phyloP scores from a whole-genome alignment of 225 moss, liverwort and hornwort species.

The Marchantia polymorpha region DNA sequence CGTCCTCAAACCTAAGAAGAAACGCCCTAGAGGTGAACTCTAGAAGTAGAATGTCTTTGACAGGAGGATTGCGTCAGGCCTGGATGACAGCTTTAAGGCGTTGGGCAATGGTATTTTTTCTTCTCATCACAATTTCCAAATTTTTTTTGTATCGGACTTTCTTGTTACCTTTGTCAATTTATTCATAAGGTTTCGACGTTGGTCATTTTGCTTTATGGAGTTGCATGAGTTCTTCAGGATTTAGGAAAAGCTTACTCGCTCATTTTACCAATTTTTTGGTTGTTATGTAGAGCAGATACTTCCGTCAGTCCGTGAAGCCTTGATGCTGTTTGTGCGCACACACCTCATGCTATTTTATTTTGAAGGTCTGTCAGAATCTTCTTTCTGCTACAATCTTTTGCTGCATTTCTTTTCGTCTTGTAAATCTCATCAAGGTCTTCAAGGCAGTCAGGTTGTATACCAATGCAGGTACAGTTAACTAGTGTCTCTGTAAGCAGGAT shows the following conservation, averaged over 20 bases:
- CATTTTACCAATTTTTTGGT: neutral
- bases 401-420: neutral
- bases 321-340: slow-evolving; percentile 78
- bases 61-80: slow-evolving; percentile 47
- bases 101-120: slow-evolving; percentile 67
- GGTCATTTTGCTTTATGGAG: no score
- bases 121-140: no score
- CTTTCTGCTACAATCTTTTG: neutral
- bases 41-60: slow-evolving; percentile 40
- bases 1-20: slow-evolving; percentile 32
- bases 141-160: no score
- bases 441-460: neutral
- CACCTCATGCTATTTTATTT: slow-evolving; percentile 98
- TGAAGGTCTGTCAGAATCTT: slow-evolving; percentile 54
- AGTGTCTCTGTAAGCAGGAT: neutral
- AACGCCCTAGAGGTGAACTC: slow-evolving; percentile 27
- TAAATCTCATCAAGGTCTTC: neutral
- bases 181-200: no score
- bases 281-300: slow-evolving; percentile 58
- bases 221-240: no score
- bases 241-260: no score
- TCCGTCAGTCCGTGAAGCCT: slow-evolving; percentile 86
- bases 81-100: slow-evolving; percentile 61
- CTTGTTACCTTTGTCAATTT: no score
- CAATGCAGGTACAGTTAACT: neutral